phyloP scores from a whole-genome alignment of 768 basidiomycete genomes.

The Podaxis sp. region DNA sequence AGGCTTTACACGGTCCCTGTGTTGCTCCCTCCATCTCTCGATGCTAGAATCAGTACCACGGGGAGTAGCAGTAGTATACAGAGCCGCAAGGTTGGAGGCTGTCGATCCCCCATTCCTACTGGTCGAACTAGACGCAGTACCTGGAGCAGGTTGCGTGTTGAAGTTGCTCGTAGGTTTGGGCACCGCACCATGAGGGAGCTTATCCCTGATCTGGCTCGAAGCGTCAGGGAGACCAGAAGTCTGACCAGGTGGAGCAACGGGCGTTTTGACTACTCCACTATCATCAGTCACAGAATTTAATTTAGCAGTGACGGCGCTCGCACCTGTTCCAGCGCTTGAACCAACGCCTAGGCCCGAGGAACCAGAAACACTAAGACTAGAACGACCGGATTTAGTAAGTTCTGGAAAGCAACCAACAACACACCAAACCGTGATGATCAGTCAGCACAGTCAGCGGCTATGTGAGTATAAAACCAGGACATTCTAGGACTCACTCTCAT shows the following conservation, averaged over 20 bases:
- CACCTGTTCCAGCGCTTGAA: not conserved
- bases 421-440: not conserved
- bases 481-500: not conserved
- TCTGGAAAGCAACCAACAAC: not conserved
- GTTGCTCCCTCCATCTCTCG: not conserved
- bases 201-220: not conserved
- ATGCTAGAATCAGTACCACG: not conserved
- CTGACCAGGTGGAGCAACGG: not conserved
- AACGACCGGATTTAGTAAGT: not conserved
- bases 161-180: not conserved
- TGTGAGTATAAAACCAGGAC: not conserved
- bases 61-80: not conserved
- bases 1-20: not conserved
- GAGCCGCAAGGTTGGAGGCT: slow-evolving; percentile 6
- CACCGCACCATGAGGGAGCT: not conserved
- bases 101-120: not conserved
- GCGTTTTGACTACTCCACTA: not conserved
- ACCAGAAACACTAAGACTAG: not conserved
- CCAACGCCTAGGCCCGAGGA: not conserved
- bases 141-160: not conserved
- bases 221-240: not conserved
- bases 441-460: not conserved
- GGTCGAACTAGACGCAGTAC: not conserved
- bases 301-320: not conserved
- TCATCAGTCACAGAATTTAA: not conserved